Conservation (phyloP, 108 stramenopile genomes). For the Licmophora abbreviata region DNA sequence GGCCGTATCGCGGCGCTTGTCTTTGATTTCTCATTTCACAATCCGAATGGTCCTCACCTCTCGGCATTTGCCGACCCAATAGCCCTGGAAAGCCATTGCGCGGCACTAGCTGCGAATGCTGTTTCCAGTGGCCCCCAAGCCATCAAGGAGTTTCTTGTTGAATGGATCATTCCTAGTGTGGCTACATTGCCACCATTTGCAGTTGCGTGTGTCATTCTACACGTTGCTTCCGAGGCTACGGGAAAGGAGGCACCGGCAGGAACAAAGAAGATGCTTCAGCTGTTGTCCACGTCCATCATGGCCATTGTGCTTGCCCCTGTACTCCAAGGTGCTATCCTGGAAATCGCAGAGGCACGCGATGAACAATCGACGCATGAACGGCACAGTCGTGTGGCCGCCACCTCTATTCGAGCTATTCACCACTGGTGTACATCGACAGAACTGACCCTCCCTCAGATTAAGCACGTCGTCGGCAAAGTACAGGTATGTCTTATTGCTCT, state of each 20-base stretch:
- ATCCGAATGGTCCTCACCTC: neutral
- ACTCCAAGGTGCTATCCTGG: conserved; percentile 36
- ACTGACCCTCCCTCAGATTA: conserved; percentile 30
- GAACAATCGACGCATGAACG: conserved; percentile 5
- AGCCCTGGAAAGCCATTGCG: conserved; percentile 64
- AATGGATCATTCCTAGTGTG: conserved; percentile 71
- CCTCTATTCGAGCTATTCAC: conserved; percentile 25
- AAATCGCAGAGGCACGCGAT: conserved; percentile 9
- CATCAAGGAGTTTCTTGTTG: conserved; percentile 44
- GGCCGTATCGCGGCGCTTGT: conserved; percentile 69
- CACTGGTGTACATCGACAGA: conserved; percentile 46
- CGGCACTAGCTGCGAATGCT: conserved; percentile 65
- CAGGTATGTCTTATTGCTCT: conserved; percentile 20
- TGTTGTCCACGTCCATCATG: conserved; percentile 34
- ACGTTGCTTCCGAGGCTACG: conserved; percentile 45
- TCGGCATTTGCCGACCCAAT: conserved; percentile 59
- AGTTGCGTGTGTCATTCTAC: conserved; percentile 32
- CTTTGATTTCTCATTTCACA: conserved; percentile 50
- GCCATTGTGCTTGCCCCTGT: conserved; percentile 40
- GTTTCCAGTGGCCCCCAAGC: conserved; percentile 57
- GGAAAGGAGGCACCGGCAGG: conserved; percentile 42
- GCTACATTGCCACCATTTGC: conserved; percentile 39
- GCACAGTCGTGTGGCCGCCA: conserved; percentile 29
- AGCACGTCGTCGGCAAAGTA: conserved; percentile 34
- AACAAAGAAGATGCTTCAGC: conserved; percentile 39